phyloP scores from a whole-genome alignment of 192 early-diverging fungal species.

The Backusella tarrabulga region DNA sequence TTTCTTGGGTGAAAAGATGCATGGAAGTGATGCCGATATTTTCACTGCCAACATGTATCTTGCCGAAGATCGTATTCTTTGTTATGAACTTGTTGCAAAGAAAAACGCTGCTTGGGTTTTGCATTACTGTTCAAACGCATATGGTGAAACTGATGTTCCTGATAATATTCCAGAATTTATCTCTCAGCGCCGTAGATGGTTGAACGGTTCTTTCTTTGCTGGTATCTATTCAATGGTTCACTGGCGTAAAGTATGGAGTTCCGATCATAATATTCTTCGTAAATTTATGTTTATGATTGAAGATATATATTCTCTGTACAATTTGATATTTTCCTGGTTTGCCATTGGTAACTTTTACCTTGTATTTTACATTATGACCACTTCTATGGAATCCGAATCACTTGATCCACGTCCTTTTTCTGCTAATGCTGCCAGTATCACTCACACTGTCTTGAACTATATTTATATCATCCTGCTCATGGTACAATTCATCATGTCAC shows the following conservation, averaged over 20 bases:
- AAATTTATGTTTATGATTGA: slow-evolving; percentile 66
- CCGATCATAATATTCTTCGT: slow-evolving; percentile 59
- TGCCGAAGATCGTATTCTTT: slow-evolving; percentile 74
- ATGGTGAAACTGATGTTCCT: slow-evolving; percentile 79
- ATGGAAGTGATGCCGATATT: slow-evolving; percentile 53
- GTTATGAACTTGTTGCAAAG: slow-evolving; percentile 79
- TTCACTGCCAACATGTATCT: slow-evolving; percentile 71
- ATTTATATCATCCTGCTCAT: slow-evolving; percentile 68
- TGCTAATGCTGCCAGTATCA: slow-evolving; percentile 30
- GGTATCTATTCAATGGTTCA: slow-evolving; percentile 69
- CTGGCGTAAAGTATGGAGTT: slow-evolving; percentile 61
- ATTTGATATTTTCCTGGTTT: slow-evolving; percentile 66
- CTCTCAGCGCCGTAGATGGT: slow-evolving; percentile 76
- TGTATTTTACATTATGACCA: slow-evolving; percentile 82
- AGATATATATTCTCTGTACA: slow-evolving; percentile 66
- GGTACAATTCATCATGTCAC: slow-evolving; percentile 80
- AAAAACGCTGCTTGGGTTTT: slow-evolving; percentile 62
- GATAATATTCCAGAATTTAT: slow-evolving; percentile 71
- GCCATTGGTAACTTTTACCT: slow-evolving; percentile 84
- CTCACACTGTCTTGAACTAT: slow-evolving; percentile 42
- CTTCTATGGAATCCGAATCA: slow-evolving; percentile 42
- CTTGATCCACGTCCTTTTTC: slow-evolving; percentile 31
- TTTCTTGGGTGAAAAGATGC: slow-evolving; percentile 75
- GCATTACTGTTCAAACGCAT: slow-evolving; percentile 65
- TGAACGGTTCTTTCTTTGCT: slow-evolving; percentile 86